These are phyloP conservation scores for Clonostachys chloroleuca DNA, from an alignment of 2,329 filamentous ascomycete genomes.

Conservation along the genomic window DNA sequence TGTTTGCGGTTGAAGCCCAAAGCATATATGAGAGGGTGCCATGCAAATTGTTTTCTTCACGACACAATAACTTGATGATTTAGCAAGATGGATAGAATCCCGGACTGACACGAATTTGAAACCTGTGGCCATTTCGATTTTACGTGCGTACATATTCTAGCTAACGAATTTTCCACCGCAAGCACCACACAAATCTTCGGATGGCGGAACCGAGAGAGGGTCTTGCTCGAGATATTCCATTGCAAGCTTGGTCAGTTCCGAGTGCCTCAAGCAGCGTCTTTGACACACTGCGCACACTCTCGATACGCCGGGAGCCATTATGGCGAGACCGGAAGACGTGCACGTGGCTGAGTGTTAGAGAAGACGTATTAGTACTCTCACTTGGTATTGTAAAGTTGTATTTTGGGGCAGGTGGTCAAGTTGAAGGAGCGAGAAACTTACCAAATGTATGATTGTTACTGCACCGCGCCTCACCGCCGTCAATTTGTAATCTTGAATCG, in stretches of 20 bases:
- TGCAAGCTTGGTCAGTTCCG: constrained; percentile 30
- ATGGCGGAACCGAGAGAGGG: constrained; percentile 15
- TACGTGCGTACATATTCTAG: constrained; percentile 8
- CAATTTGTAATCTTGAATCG: constrained; percentile 20
- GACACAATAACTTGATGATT: no score
- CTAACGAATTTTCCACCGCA: constrained; percentile 37
- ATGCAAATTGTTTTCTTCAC: no score
- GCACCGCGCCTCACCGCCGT: constrained; percentile 30
- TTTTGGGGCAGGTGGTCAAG: neutral
- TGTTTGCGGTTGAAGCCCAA: no score
- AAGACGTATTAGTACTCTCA: neutral
- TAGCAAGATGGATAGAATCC: no score
- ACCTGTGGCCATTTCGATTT: no score
- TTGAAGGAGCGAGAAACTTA: constrained; percentile 11
- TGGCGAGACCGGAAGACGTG: constrained; percentile 47
- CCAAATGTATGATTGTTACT: constrained; percentile 32
- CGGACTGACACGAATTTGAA: no score
- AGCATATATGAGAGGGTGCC: no score
- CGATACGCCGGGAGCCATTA: constrained; percentile 48
- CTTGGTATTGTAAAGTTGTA: neutral
- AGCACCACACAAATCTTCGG: constrained; percentile 28
- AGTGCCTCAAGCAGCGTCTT: constrained; percentile 39
- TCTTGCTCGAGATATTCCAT: constrained; percentile 18
- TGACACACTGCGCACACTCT: constrained; percentile 51
- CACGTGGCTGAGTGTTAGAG: constrained; percentile 37